Evolutionary conservation across 768 basidiomycete genomes (phyloP), one percentile per base, ranked within the genome.

Genomic region (Mycena latifolia): DNA sequence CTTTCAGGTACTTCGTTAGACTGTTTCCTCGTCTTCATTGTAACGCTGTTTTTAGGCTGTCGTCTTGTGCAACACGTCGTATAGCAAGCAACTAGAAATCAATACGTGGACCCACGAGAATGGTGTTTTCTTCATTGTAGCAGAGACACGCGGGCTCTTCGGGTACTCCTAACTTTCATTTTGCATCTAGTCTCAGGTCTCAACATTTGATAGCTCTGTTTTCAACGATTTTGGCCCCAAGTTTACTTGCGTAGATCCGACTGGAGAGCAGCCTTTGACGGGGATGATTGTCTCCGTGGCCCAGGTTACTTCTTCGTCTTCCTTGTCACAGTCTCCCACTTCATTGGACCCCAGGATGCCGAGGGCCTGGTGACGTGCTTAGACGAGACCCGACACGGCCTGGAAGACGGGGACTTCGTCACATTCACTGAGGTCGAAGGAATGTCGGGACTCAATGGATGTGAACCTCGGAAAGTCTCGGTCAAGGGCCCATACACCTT

Each of bases 401-500:
- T 99, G n/a, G 96, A 98, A 77, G 98, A 99, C 76, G 98, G 98
- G 18, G 95, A 99, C 75, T 99, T 91, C 73, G 96, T 99, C 25
- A 96, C 98, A 6, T 99, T 99, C 81, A 86, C 88, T 20, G 98
- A 99, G 80, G 89, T 99, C 27, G 92, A 96, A 78, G 98, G 98
- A 37, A 97, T 98, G 95, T 84, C 86, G 27, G 93, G 94, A 73
- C 79, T 98, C 33, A 98, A 99, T 71, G 92, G 84, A 5, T 94
- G 94, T 74, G 93, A 96, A 75, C 95, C 98, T 20, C 86, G 95
- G 56, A 99, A 96, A 78, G 81, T 99, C 39, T 83, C 92, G 18
- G 95, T 97, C 67, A 99, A 97, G 74, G 98, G 97, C 3, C 98
- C 98, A 0, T 99, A 99, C 76, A 98, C 98, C 0, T 99, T 99